Evolutionary conservation across 2,329 filamentous ascomycete genomes (phyloP).

Genomic region (Sporothrix brunneoviolacea): DNA sequence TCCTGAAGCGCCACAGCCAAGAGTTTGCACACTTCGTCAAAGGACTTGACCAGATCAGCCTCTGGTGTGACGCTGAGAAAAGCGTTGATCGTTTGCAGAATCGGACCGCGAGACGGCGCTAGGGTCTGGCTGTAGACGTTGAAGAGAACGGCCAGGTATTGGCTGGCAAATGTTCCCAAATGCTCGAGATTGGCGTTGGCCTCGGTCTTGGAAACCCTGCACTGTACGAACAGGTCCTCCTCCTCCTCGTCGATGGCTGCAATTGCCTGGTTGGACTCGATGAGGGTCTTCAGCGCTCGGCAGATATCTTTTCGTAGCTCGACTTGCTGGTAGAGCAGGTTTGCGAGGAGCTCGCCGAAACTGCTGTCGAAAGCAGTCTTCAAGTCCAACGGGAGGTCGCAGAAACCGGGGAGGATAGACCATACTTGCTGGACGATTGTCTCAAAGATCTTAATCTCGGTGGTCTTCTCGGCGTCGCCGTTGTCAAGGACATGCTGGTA

Average conservation of each 20-base stretch:
- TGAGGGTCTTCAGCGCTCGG: slow-evolving; percentile 73
- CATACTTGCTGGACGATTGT: slow-evolving; percentile 93
- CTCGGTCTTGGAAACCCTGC: slow-evolving; percentile 65
- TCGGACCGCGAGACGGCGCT: slow-evolving; percentile 82
- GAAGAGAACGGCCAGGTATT: slow-evolving; percentile 93
- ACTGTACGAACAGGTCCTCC: slow-evolving; percentile 69
- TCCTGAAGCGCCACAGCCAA: slow-evolving; percentile 63
- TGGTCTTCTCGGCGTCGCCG: slow-evolving; percentile 75
- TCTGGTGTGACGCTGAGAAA: slow-evolving; percentile 82
- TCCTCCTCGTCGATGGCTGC: slow-evolving; percentile 62
- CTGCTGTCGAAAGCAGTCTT: slow-evolving; percentile 70
- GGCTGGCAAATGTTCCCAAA: slow-evolving; percentile 71
- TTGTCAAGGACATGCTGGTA: slow-evolving; percentile 85
- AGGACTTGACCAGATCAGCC: slow-evolving; percentile 77
- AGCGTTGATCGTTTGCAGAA: slow-evolving; percentile 89
- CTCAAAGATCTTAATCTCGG: slow-evolving; percentile 97
- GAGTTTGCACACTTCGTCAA: slow-evolving; percentile 78
- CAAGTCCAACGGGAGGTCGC: slow-evolving; percentile 80
- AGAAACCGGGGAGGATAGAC: slow-evolving; percentile 90
- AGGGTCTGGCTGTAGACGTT: slow-evolving; percentile 97
- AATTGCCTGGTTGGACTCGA: slow-evolving; percentile 87
- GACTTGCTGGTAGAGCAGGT: slow-evolving; percentile 85
- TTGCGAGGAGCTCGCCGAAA: slow-evolving; percentile 86
- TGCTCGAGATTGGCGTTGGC: slow-evolving; percentile 78
- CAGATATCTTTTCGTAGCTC: slow-evolving; percentile 84